Conservation (phyloP, 805 yeast genomes). For the Candida pseudofarinosa region DNA sequence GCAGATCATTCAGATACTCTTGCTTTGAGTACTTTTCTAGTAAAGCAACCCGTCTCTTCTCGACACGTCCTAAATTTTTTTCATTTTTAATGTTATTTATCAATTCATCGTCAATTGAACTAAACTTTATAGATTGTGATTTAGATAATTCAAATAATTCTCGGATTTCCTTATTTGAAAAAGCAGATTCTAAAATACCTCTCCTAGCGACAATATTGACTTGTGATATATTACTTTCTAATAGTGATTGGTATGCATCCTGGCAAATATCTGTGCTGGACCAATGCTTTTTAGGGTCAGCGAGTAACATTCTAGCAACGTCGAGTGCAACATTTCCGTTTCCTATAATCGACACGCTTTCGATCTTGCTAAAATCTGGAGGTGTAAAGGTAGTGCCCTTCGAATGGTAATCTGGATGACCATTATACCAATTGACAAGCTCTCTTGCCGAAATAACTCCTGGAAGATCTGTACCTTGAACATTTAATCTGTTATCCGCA, state of each 20-base stretch:
- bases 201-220: conserved; percentile 81
- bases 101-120: conserved; percentile 30
- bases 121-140: conserved; percentile 44
- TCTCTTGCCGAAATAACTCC: conserved; percentile 79
- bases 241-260: conserved; percentile 53
- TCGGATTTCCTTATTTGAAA: conserved; percentile 87
- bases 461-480: conserved; percentile 57
- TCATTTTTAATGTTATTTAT: conserved; percentile 14
- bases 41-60: conserved; percentile 63
- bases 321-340: conserved; percentile 97
- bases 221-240: conserved; percentile 49
- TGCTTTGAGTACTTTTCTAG: conserved; percentile 44
- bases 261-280: conserved; percentile 66
- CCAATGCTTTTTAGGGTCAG: conserved; percentile 54
- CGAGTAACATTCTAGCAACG: conserved; percentile 73
- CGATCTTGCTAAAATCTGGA: conserved; percentile 59
- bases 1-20: conserved; percentile 1
- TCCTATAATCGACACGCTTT: conserved; percentile 79
- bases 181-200: conserved; percentile 81
- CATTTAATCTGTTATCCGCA: conserved; percentile 48
- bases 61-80: conserved; percentile 43
- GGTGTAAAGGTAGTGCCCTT: conserved; percentile 25
- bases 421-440: conserved; percentile 96
- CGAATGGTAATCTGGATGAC: conserved; percentile 60
- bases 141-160: conserved; percentile 65